Conservation (phyloP, 352 stramenopile species). For the Aphanomyces stellatus region DNA sequence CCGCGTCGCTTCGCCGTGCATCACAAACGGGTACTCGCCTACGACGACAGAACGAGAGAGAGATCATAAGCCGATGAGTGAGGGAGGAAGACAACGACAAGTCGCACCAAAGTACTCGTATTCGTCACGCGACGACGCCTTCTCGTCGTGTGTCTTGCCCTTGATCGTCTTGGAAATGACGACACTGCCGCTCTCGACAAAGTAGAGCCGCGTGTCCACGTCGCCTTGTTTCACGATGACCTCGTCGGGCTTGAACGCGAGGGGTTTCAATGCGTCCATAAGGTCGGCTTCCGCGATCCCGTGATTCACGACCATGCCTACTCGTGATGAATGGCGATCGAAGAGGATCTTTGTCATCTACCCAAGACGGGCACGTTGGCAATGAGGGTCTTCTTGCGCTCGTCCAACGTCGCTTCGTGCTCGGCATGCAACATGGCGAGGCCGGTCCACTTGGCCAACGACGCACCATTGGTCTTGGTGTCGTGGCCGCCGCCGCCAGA, state of each 20-base stretch:
- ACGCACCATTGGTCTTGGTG: not conserved
- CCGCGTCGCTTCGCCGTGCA: slow-evolving; percentile 29
- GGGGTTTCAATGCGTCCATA: slow-evolving; percentile 27
- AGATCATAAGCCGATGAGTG: no score
- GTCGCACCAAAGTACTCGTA: slow-evolving; percentile 49
- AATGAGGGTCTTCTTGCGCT: slow-evolving; percentile 44
- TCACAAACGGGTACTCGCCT: slow-evolving; percentile 31
- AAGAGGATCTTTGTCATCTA: no score
- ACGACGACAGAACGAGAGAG: not conserved
- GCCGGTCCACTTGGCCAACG: not conserved
- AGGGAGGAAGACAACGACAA: not conserved
- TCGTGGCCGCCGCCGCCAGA: not conserved
- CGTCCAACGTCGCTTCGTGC: slow-evolving; percentile 15
- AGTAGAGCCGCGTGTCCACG: slow-evolving; percentile 42
- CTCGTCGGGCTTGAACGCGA: slow-evolving; percentile 39
- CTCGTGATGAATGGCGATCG: no score
- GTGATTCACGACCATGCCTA: slow-evolving; percentile 5
- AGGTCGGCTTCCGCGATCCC: slow-evolving; percentile 28
- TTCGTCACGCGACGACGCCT: slow-evolving; percentile 41
- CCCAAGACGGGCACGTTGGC: slow-evolving; percentile 41
- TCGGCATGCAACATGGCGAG: not conserved
- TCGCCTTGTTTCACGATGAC: slow-evolving; percentile 63
- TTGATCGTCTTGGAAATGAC: slow-evolving; percentile 28
- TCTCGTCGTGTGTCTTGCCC: slow-evolving; percentile 23
- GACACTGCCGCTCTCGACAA: slow-evolving; percentile 66